Base-by-base conservation (phyloP, 257 asterid species). In the Nemophila menziesii region DNA sequence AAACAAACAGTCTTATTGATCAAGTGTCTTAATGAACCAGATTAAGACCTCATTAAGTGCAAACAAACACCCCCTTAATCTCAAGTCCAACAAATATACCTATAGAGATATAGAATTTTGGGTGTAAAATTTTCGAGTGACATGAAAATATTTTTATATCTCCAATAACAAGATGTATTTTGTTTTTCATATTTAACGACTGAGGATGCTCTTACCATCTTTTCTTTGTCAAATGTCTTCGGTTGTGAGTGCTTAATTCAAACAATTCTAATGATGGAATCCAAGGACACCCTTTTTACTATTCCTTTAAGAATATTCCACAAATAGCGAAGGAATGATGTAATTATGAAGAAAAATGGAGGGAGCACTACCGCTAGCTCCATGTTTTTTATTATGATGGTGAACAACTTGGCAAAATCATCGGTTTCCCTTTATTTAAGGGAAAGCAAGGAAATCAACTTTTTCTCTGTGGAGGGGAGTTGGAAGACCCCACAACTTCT, bases 401-500 rank as follows among this genome's bases (percentile, higher is more conserved):
- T 53, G 22, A 41, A 27, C 22, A 29, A 27, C 37, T 40, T 41
- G 57, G 49, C 60, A 43, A 48, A 47, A 57, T 18, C 61, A 56
- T 22, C 46, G 71, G 68, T 36, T 56, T 56, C 58, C 65, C 58
- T 50, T 58, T 58, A 60, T 54, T 29, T 40, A 9, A 51, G n/a
- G n/a, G n/a, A n/a, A n/a, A n/a, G n/a, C n/a, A n/a, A n/a, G 63
- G 61, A 39, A 41, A 50, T 24, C 45, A 34, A 17, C 63, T 62
- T 60, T 66, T 58, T 26, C 45, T 42, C 11, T 65, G 78, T 74
- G 83, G 78, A 57, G 69, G 47, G 67, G 49, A 23, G 44, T 44
- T 61, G 50, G 47, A 49, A 43, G 65, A 71, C 49, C 70, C 74
- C 82, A 73, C 77, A 59, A 34, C 29, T 57, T 47, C 54, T 48